phyloP scores from a whole-genome alignment of 139 green algal species.

The Haematococcus lacustris region DNA sequence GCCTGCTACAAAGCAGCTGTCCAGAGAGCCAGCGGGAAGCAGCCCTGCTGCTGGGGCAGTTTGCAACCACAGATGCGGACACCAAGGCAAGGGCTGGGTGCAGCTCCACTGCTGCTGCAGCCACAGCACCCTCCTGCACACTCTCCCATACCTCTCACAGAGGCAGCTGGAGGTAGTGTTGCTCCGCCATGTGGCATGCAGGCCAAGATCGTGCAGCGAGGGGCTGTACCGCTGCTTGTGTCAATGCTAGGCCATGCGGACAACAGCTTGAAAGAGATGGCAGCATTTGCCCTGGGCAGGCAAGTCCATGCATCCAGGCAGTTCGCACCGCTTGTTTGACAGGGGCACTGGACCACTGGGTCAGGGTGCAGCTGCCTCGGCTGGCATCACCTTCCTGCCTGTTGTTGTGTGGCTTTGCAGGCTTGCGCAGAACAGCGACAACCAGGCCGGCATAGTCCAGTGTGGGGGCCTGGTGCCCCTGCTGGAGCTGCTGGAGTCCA shows the following conservation, averaged over 20 bases:
- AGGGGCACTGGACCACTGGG: no score
- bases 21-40: constrained; percentile 89
- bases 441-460: constrained; percentile 84
- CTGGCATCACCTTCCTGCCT: no score
- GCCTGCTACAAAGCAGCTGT: constrained; percentile 73
- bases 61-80: constrained; percentile 82
- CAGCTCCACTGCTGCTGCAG: background rate
- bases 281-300: constrained; percentile 93
- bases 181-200: background rate
- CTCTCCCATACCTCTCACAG: no score
- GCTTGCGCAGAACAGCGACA: constrained; percentile 87
- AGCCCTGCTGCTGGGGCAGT: constrained; percentile 94
- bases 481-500: constrained; percentile 84
- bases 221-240: constrained; percentile 89
- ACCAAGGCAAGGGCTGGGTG: constrained; percentile 40
- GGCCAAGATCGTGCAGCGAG: constrained; percentile 86
- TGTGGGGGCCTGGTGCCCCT: constrained; percentile 74
- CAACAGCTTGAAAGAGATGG: constrained; percentile 88
- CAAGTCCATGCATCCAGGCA: no score
- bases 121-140: no score
- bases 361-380: no score
- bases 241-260: constrained; percentile 79
- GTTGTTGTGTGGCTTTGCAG: constrained; percentile 17
- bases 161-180: no score
- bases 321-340: no score